phyloP scores from a whole-genome alignment of 352 stramenopile species.

The Pythium utonaiense region DNA sequence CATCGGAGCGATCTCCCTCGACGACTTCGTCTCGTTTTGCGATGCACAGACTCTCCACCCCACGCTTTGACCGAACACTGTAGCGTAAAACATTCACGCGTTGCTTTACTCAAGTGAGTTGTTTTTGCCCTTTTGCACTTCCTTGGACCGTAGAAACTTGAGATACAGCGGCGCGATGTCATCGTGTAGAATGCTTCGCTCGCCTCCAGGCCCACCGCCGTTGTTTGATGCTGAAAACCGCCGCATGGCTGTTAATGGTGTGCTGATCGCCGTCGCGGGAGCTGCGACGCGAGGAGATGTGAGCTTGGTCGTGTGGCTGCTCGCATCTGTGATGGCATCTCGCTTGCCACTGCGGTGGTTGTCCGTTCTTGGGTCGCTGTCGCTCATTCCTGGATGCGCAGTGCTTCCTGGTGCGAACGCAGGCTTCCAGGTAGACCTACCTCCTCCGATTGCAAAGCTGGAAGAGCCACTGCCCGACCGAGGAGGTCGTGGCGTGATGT shows the following conservation, averaged over 20 bases:
- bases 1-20: conserved; percentile 53
- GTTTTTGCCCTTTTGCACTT: conserved; percentile 37
- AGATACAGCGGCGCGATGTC: conserved; percentile 71
- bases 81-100: not conserved
- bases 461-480: not conserved
- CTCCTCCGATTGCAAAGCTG: not conserved
- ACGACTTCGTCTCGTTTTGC: conserved; percentile 39
- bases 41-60: conserved; percentile 3
- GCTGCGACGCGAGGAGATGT: conserved; percentile 6
- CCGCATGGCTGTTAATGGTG: not conserved
- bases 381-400: not conserved
- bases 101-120: not conserved
- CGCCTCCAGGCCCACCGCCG: not conserved
- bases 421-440: conserved; percentile 1
- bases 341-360: not conserved
- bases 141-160: conserved; percentile 69
- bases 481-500: not conserved
- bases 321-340: not conserved
- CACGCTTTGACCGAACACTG: conserved; percentile 9
- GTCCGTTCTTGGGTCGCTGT: not conserved
- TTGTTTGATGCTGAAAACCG: not conserved
- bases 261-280: not conserved
- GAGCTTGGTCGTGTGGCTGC: not conserved
- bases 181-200: conserved; percentile 60
- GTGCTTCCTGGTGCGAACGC: not conserved